Base-by-base conservation (phyloP, 257 asterid species). In the Fraxinus anomala region DNA sequence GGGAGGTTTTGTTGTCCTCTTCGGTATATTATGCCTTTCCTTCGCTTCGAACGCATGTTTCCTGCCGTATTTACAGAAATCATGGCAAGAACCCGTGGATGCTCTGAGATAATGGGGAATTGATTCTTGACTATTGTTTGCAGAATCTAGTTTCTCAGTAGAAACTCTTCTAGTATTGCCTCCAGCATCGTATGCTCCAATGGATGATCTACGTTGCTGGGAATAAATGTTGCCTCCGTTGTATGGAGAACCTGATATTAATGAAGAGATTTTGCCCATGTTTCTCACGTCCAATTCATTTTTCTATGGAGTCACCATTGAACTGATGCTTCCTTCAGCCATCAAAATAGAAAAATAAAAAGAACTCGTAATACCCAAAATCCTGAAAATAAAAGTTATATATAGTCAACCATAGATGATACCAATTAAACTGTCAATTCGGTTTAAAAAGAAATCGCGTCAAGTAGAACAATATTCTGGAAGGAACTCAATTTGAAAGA, bases 21-120 rank as follows among this genome's bases (percentile, higher is more conserved):
- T 91, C n/a, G 82, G 82, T 7, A 80, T 40, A 68, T 89, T 87
- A 80, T 69, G 83, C 87, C 82, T 76, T 70, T 87, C 85, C 78
- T 89, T 87, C 81, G 78, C 83, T 73, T 87, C 94, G 21, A 61
- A 61, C 30, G 85, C 72, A 63, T 88, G 84, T 56, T 77, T 84
- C 78, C 76, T 70, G 23, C 98, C 98, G 75, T 82, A 89, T 87
- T 92, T 94, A 82, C 97, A 94, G 65, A 85, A 80, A 81, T 94
- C 98, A 73, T 94, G 98, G 83, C 97, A 94, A 74, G 98, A 94
- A 72, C 96, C 97, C 21, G 96, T 89, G 47, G 97, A 92, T 67
- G 97, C 91, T 87, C 97, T 85, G 74, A 93, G 96, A 86, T 95
- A 90, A 82, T 37, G 87, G 1, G 99, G 93, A 76, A 79, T 79